Conservation (phyloP, 179 eudicot genomes). For the Nepenthes alata region DNA sequence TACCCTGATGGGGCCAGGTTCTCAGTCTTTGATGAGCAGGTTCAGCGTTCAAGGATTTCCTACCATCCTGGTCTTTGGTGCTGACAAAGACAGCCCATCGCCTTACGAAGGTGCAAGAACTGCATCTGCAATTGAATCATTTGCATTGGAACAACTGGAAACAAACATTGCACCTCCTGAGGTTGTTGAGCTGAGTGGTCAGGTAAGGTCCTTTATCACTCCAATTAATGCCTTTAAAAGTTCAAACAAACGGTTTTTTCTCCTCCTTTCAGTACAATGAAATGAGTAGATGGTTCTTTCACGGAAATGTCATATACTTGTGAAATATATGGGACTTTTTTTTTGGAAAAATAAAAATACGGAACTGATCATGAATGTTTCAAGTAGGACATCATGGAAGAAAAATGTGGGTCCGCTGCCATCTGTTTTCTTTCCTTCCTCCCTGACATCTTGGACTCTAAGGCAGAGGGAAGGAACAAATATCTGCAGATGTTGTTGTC, state of each 20-base stretch:
- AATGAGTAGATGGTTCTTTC: background rate
- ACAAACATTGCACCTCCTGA: conserved; percentile 76
- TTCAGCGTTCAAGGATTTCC: conserved; percentile 92
- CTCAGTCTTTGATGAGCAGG: conserved; percentile 89
- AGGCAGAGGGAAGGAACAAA: conserved; percentile 92
- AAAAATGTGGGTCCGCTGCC: conserved; percentile 90
- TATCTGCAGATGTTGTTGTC: conserved; percentile 67
- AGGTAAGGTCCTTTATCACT: conserved; percentile 22
- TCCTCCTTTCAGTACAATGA: background rate
- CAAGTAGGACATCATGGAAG: conserved; percentile 78
- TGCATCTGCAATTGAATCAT: conserved; percentile 85
- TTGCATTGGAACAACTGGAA: conserved; percentile 82
- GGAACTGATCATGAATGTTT: background rate
- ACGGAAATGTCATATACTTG: no score
- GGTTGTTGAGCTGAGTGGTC: conserved; percentile 72
- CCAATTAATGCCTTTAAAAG: background rate
- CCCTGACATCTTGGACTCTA: conserved; percentile 86
- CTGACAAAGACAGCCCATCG: conserved; percentile 75
- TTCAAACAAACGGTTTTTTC: background rate
- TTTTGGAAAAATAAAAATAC: background rate
- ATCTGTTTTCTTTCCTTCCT: conserved; percentile 91
- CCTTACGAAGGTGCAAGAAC: conserved; percentile 86
- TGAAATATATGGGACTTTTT: no score
- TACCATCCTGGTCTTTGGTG: conserved; percentile 84
- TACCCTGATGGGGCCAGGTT: conserved; percentile 6